Conservation (phyloP, 129 eudicot genomes). For the Deinandra increscens region DNA sequence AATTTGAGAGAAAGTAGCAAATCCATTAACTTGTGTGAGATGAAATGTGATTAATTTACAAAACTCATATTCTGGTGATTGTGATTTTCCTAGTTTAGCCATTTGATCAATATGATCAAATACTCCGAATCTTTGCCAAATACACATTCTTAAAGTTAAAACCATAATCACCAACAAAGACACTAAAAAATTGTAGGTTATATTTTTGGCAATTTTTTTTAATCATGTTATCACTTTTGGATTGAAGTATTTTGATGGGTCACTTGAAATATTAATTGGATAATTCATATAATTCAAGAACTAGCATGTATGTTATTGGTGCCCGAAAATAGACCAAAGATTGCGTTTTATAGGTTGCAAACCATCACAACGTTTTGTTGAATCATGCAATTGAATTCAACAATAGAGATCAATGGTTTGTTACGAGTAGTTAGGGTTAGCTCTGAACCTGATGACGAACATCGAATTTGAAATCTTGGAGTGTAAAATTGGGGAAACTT, state of each 20-base stretch:
- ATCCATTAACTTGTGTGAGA: not conserved
- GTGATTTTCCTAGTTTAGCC: no score
- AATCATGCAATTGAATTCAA: conserved; percentile 12
- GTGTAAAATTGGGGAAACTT: conserved; percentile 15
- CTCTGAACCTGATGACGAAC: conserved; percentile 53
- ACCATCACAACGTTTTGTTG: no score
- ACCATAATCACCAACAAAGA: not conserved
- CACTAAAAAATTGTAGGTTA: no score
- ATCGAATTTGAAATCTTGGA: conserved; percentile 31
- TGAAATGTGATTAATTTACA: not conserved
- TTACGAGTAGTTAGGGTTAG: conserved; percentile 42
- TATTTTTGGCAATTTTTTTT: not conserved
- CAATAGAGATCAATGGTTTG: conserved; percentile 6
- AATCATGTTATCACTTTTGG: no score
- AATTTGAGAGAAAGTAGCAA: not conserved
- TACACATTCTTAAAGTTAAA: not conserved
- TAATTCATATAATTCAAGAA: no score
- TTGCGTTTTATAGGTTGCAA: no score
- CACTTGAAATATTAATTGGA: no score
- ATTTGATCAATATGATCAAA: not conserved
- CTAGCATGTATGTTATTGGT: no score
- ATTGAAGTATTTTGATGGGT: no score
- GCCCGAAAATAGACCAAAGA: no score
- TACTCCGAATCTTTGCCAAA: not conserved
- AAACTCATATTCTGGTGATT: no score